Conservation (phyloP, 2,329 filamentous ascomycete genomes). For the Aspergillus sp. region DNA sequence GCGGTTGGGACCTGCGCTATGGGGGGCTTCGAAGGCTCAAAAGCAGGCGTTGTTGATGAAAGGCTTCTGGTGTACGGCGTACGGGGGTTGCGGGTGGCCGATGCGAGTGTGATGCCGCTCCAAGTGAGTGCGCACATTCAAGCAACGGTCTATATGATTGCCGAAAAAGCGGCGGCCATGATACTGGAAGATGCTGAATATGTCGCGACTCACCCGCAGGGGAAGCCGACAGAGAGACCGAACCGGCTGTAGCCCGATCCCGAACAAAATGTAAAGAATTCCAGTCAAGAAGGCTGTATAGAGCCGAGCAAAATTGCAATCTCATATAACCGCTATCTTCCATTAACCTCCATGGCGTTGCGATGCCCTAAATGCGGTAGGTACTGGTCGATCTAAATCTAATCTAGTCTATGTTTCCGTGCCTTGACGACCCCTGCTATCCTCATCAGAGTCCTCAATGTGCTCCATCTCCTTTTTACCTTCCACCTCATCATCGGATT, state of each 20-base stretch:
- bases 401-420: background rate
- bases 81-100: background rate
- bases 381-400: background rate
- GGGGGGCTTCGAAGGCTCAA: conserved; percentile 29
- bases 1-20: conserved; percentile 43
- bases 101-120: background rate
- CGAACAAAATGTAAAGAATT: no score
- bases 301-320: no score
- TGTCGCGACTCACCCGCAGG: background rate
- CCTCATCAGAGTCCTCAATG: background rate
- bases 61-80: background rate
- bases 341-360: no score
- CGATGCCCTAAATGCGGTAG: no score
- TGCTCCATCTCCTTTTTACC: background rate
- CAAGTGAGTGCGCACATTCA: background rate
- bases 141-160: background rate
- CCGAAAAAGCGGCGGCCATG: background rate
- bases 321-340: no score
- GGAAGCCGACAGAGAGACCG: no score
- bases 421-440: background rate
- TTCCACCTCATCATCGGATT: background rate
- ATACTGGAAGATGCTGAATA: background rate
- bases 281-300: no score
- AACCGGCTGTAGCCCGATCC: no score
- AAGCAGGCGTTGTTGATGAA: conserved; percentile 26